Base-by-base conservation (phyloP, 2,329 filamentous ascomycete genomes). In the Fusarium staphyleae region DNA sequence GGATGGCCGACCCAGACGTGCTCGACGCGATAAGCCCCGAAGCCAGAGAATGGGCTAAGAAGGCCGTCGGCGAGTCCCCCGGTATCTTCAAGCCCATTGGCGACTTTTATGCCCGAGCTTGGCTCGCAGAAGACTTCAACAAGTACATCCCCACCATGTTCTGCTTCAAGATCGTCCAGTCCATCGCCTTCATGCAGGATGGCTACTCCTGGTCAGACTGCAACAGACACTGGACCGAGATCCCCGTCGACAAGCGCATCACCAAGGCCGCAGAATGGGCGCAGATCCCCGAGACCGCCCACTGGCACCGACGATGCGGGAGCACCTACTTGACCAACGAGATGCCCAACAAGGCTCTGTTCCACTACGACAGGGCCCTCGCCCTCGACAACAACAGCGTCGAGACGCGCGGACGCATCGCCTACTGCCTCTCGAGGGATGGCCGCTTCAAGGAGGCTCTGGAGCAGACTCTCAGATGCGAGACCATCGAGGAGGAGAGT, bases 81-180 rank as follows among this genome's bases (percentile, higher is more conserved):
- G 70, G 68, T 0, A 69, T 77, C 26, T 71, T 74, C 35, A 69
- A 74, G n/a, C 66, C 63, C 0, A 75, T 77, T 26, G 75, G 75
- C 1, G 66, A 70, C 1, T 62, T 74, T 0, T 77, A 77, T 19
- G 73, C 75, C 2, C 60, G 68, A 3, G 74, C 74, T 0, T 77
- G 75, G 75, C 66, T 77, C 0, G 69, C 70, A 0, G 61, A 64
- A 4, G 64, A 69, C 4, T 76, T 70, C 22, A 59, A 67, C 19
- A 66, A 64, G 28, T 77, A 77, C 29, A 63, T 77, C 5, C 74
- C 75, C 5, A 75, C 75, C 0, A 58, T 74, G 0, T 74, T 77
- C 49, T 77, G 75, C 56, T 76, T 77, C 55, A 74, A 76, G 48
- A 76, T 77, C 30, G 75, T 77, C 4, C 75, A 77, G 49, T 73